phyloP scores from a whole-genome alignment of 305 asterid genomes.

The Plantago coronopus region DNA sequence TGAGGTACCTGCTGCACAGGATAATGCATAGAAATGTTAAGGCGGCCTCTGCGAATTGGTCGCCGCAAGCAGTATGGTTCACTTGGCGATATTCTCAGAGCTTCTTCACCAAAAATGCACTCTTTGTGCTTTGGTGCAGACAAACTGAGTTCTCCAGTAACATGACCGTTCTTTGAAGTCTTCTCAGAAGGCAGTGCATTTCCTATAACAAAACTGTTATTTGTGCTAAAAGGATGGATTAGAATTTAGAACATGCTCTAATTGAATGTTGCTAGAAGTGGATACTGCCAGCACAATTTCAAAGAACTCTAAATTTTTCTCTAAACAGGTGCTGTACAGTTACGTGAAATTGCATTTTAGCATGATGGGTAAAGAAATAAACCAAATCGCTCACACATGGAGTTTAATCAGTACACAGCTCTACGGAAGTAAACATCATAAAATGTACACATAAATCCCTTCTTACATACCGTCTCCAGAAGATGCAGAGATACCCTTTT shows the following conservation, averaged over 20 bases:
- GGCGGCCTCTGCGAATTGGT: conserved; percentile 96
- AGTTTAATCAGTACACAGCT: too few species aligned
- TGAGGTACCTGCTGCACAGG: conserved; percentile 77
- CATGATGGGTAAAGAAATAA: too few species aligned
- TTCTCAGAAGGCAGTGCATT: conserved; percentile 36
- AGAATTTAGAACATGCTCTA: background rate
- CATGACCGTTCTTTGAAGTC: conserved; percentile 42
- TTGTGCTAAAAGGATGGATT: conserved; percentile 15
- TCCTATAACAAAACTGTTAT: conserved; percentile 38
- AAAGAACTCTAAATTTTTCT: too few species aligned
- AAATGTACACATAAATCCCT: background rate
- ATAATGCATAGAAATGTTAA: conserved; percentile 79
- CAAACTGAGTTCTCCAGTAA: conserved; percentile 40
- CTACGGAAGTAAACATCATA: too few species aligned
- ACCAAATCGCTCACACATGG: too few species aligned
- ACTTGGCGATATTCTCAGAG: conserved; percentile 64
- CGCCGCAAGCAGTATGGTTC: conserved; percentile 91
- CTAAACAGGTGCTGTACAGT: too few species aligned
- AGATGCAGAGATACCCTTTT: conserved; percentile 40
- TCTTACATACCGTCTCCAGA: conserved; percentile 36
- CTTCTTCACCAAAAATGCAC: conserved; percentile 89
- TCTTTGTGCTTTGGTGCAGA: conserved; percentile 54
- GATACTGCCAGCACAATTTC: too few species aligned
- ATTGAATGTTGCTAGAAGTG: conserved; percentile 7
- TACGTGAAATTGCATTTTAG: too few species aligned